These are phyloP conservation scores for Suillus americanus DNA, from an alignment of 768 basidiomycete genomes.

Conservation along the genomic window DNA sequence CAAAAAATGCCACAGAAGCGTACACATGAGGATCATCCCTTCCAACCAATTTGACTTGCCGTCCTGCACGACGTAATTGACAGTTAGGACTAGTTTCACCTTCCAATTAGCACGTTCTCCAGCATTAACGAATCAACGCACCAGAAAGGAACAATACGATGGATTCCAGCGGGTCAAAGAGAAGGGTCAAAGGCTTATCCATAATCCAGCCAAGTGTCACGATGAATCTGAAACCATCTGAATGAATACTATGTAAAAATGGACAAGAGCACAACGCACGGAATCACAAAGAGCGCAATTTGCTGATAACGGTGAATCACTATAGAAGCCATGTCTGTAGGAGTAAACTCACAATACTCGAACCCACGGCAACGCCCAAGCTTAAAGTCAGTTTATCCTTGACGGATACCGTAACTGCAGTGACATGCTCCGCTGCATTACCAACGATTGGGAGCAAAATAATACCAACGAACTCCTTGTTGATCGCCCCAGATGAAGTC, in stretches of 20 bases:
- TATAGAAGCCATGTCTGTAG: neutral
- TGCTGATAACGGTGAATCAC: conserved; percentile 43
- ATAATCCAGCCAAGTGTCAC: conserved; percentile 81
- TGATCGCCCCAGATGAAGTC: conserved; percentile 54
- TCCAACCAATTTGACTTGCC: conserved; percentile 93
- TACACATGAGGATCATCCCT: conserved; percentile 73
- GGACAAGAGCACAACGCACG: conserved; percentile 35
- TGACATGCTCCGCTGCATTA: conserved; percentile 89
- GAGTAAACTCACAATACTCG: conserved; percentile 61
- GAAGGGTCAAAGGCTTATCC: conserved; percentile 72
- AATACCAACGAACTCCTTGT: conserved; percentile 82
- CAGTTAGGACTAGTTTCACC: conserved; percentile 58
- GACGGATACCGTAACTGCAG: conserved; percentile 88
- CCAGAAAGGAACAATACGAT: conserved; percentile 22
- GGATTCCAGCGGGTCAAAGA: conserved; percentile 90
- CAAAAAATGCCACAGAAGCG: conserved; percentile 11
- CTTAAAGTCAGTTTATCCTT: conserved; percentile 88
- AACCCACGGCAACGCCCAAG: conserved; percentile 87
- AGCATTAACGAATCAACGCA: conserved; percentile 6
- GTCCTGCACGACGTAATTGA: conserved; percentile 84
- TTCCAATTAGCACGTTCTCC: neutral
- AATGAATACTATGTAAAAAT: conserved; percentile 8
- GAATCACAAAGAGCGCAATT: conserved; percentile 70
- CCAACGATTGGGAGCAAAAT: conserved; percentile 91
- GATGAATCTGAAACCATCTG: conserved; percentile 49